phyloP scores from a whole-genome alignment of 2,329 filamentous ascomycete genomes.

The Pseudocercospora pini-densiflorae region DNA sequence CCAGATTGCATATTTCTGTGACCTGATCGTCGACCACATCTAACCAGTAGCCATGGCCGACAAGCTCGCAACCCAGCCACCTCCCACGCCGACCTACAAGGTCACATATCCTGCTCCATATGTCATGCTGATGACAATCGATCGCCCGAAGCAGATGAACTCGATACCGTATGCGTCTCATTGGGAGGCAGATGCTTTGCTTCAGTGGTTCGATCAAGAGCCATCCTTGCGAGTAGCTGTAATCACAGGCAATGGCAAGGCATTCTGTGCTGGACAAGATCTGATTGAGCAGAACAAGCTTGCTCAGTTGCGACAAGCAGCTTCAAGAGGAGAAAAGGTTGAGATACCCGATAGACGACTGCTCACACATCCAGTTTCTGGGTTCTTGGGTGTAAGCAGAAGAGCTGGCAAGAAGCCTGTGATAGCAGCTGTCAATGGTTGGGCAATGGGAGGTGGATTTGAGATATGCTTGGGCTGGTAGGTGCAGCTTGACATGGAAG shows the following conservation, averaged over 20 bases:
- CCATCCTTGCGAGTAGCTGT: slow-evolving; percentile 41
- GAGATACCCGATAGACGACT: slow-evolving; percentile 30
- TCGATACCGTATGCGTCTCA: slow-evolving; percentile 50
- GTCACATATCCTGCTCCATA: slow-evolving; percentile 53
- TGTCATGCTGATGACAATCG: slow-evolving; percentile 59
- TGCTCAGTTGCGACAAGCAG: slow-evolving; percentile 28
- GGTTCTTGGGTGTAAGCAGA: slow-evolving; percentile 61
- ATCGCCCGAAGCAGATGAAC: slow-evolving; percentile 56
- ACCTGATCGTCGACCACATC: neutral
- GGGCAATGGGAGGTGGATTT: slow-evolving; percentile 62
- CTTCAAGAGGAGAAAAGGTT: slow-evolving; percentile 30
- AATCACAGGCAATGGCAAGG: slow-evolving; percentile 58
- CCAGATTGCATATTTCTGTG: neutral
- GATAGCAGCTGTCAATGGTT: slow-evolving; percentile 64
- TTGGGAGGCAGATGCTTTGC: slow-evolving; percentile 55
- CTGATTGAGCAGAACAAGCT: slow-evolving; percentile 53
- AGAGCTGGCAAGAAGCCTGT: slow-evolving; percentile 64
- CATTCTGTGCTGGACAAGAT: slow-evolving; percentile 62
- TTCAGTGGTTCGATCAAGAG: slow-evolving; percentile 58
- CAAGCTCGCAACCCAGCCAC: slow-evolving; percentile 28
- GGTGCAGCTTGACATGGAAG: neutral
- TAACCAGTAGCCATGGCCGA: slow-evolving; percentile 21
- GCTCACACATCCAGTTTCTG: slow-evolving; percentile 41
- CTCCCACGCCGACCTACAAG: slow-evolving; percentile 30
- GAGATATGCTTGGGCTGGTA: slow-evolving; percentile 59